Percentiles rank a stretch among this genome's conserved stretches.
phyloP scores from a whole-genome alignment of 345 rosid species.

The Geranium brycei region DNA sequence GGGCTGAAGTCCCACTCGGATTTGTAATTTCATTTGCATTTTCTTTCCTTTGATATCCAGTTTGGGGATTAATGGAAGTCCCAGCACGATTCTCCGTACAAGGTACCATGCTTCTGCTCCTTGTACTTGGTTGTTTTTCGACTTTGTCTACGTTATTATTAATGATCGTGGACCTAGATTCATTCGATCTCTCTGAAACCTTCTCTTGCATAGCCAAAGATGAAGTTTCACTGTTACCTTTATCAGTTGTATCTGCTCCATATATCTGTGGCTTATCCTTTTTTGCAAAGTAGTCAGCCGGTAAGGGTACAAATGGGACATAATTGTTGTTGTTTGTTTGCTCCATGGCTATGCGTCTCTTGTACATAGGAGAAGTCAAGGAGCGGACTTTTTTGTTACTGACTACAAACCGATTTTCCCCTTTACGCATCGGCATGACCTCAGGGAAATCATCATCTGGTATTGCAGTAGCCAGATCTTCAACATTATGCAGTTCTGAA shows the following conservation, averaged over 20 bases:
- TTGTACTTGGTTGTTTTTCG: slow-evolving; percentile 9
- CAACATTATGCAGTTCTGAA: slow-evolving; percentile 43
- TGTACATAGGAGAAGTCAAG: slow-evolving; percentile 58
- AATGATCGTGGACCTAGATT: slow-evolving; percentile 1
- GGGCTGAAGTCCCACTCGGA: slow-evolving; percentile 6
- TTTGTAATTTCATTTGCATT: slow-evolving; percentile 1
- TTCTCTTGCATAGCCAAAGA: slow-evolving; percentile 16
- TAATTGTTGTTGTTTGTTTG: slow-evolving; percentile 43
- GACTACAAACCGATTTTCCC: slow-evolving; percentile 66
- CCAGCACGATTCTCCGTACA: background rate
- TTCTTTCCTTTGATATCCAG: background rate
- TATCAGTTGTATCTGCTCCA: slow-evolving; percentile 13
- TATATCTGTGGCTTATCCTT: slow-evolving; percentile 29
- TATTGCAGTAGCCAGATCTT: slow-evolving; percentile 29
- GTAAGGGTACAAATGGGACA: slow-evolving; percentile 79
- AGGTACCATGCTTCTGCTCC: background rate
- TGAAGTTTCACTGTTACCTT: slow-evolving; percentile 17
- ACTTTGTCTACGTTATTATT: slow-evolving; percentile 6
- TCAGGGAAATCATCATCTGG: slow-evolving; percentile 51
- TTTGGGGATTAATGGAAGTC: too few species aligned
- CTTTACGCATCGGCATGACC: slow-evolving; percentile 69
- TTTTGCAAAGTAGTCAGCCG: slow-evolving; percentile 61
- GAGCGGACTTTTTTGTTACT: slow-evolving; percentile 72
- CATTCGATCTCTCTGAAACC: slow-evolving; percentile 12
- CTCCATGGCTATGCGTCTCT: slow-evolving; percentile 42